A percentile compares a stretch with the other conserved stretches of the same genome.
Evolutionary conservation across 2,329 filamentous ascomycete genomes (phyloP).

Genomic region (Fusarium proliferatum): DNA sequence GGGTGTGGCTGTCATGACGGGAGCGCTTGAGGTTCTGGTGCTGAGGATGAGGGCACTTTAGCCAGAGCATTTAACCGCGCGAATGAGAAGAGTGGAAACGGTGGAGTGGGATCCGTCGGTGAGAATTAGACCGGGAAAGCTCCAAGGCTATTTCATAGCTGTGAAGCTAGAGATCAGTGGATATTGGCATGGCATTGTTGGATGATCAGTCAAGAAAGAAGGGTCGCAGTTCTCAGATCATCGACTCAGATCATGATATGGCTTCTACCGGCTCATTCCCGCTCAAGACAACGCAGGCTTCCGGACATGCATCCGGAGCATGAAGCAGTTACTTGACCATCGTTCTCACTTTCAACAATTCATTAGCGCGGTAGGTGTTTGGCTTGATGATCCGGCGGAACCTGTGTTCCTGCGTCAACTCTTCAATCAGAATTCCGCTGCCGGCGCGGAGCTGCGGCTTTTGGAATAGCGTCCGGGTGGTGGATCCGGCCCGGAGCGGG

Average conservation of each 20-base stretch:
- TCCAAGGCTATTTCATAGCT: constrained; percentile 7
- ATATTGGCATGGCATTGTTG: background rate
- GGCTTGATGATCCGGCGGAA: background rate
- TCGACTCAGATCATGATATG: background rate
- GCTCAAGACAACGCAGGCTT: background rate
- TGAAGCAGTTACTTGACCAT: background rate
- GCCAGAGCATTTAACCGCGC: constrained; percentile 33
- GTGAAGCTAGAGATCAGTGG: background rate
- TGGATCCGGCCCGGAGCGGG: constrained; percentile 12
- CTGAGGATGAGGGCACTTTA: constrained; percentile 4
- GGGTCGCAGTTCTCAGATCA: background rate
- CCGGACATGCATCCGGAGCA: constrained; percentile 5
- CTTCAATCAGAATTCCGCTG: background rate
- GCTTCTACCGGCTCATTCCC: background rate
- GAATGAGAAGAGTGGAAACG: constrained; percentile 1
- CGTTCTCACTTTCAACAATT: background rate
- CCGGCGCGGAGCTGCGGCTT: constrained; percentile 27
- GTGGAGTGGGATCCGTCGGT: constrained; percentile 33
- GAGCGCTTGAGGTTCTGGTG: constrained; percentile 28
- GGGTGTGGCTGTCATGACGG: constrained; percentile 32
- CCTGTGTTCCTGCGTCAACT: constrained; percentile 16
- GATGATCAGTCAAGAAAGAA: background rate
- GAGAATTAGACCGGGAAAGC: constrained; percentile 21
- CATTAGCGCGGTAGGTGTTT: background rate
- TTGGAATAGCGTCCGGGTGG: constrained; percentile 24